Evolutionary conservation across 2,329 filamentous ascomycete genomes (phyloP), one percentile per base, ranked within the genome.

Genomic region (Colletotrichum somersetense): DNA sequence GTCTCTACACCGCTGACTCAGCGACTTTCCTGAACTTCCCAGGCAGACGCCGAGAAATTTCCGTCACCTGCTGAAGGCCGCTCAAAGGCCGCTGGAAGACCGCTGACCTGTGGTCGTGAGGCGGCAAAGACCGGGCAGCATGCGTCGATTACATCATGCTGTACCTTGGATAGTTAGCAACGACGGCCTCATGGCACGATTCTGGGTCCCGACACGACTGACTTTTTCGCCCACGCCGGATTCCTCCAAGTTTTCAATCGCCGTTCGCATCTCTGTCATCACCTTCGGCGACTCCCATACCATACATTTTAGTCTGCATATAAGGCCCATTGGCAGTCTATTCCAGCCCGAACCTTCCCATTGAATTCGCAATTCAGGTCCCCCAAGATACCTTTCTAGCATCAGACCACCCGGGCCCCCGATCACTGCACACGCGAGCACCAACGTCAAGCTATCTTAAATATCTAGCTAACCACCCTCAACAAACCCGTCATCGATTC

Each of bases 121-220:
- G 46, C 67, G 70, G 70, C 70, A 65, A 72, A 69, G 59, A 65
- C 70, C 70, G 70, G 70, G 33, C 70, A 44, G 23, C 59, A 48
- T 64, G 59, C 59, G 66, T 61, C 58, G 40, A 72, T 72, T 72
- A 72, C 70, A 72, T 72, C 70, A 72, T 72, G 70, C 66, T 66
- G 61, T 52, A 65, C 53, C 30, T 30, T 30, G 30, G 30, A 30
- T 4, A 30, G 10, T 23, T 48, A 48, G 46, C 20, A 10, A 48
- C 55, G 40, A 69, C 70, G 62, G 48, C 70, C 38, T 68, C 67
- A 73, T 73, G 68, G 67, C 61, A 68, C 64, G 55, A 73, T 67
- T 73, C 40, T 70, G 66, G 61, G 66, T 70, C 66, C 55, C 23
- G 33, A 23, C 56, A 40, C 66, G 48, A 64, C 58, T 52, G 46